Evolutionary conservation across 2,329 filamentous ascomycete genomes (phyloP).

Genomic region (Plenodomus lindquistii): DNA sequence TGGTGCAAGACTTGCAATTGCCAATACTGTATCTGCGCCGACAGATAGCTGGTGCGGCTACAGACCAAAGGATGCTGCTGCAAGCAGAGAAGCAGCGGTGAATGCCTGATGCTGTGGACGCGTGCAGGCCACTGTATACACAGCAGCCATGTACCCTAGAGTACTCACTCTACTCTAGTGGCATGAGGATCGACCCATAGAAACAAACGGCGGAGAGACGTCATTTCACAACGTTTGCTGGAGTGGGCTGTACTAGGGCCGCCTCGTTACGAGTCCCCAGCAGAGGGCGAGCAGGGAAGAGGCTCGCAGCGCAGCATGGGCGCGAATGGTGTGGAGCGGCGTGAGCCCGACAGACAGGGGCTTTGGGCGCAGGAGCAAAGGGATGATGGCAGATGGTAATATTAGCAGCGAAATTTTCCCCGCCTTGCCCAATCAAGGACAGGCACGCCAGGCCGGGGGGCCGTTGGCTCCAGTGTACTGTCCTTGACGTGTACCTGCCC

Average conservation of each 20-base stretch:
- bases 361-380: conserved; percentile 5
- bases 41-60: not conserved
- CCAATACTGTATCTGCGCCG: not conserved
- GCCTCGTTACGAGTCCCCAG: conserved; percentile 14
- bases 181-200: not conserved
- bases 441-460: not conserved
- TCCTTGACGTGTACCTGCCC: not conserved
- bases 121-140: not conserved
- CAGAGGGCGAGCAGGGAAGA: conserved; percentile 13
- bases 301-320: conserved; percentile 2
- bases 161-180: too few species aligned
- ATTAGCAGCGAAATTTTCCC: not conserved
- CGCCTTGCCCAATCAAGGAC: not conserved
- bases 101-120: not conserved
- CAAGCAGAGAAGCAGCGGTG: not conserved
- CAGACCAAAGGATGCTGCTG: not conserved
- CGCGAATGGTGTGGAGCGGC: conserved; percentile 17
- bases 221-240: conserved; percentile 23
- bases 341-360: conserved; percentile 14
- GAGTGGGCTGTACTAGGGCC: conserved; percentile 2
- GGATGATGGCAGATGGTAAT: not conserved
- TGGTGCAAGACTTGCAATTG: not conserved
- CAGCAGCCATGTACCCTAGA: too few species aligned
- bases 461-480: not conserved
- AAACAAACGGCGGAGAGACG: conserved; percentile 18